Evolutionary conservation across 495 filamentous ascomycete genomes (phyloP).

Genomic region (Cercophora samala): DNA sequence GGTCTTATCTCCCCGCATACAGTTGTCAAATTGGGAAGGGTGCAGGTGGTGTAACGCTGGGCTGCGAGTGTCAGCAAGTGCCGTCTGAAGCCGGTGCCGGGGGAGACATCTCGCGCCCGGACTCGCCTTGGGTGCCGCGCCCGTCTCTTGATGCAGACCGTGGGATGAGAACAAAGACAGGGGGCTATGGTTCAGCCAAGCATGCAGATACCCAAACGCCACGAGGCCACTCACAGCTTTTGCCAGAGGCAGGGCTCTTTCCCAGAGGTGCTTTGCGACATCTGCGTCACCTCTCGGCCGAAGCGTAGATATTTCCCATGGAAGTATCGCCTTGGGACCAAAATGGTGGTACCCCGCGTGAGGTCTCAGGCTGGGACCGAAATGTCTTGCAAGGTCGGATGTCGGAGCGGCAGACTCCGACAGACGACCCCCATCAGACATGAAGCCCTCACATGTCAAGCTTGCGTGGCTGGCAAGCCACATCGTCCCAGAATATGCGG

Average conservation of each 20-base stretch:
- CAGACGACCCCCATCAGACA: background rate
- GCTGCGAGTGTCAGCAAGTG: background rate
- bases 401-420: conserved; percentile 6
- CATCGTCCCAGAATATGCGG: conserved; percentile 5
- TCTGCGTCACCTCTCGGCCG: conserved; percentile 12
- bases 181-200: background rate
- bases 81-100: background rate
- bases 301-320: background rate
- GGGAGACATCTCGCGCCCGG: background rate
- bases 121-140: background rate
- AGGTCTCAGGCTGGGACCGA: conserved; percentile 10
- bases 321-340: background rate
- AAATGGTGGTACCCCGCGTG: background rate
- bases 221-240: background rate
- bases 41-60: background rate
- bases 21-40: conserved; percentile 1
- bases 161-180: conserved; percentile 6
- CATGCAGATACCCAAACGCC: background rate
- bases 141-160: conserved; percentile 8
- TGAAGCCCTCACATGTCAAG: conserved; percentile 8
- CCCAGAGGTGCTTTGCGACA: background rate
- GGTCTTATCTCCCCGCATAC: background rate
- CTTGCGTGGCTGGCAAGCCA: conserved; percentile 6
- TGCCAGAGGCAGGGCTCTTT: conserved; percentile 1
- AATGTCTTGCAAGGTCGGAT: conserved; percentile 6